Conservation (phyloP, 495 filamentous ascomycete species). For the Xylaria intraflava region DNA sequence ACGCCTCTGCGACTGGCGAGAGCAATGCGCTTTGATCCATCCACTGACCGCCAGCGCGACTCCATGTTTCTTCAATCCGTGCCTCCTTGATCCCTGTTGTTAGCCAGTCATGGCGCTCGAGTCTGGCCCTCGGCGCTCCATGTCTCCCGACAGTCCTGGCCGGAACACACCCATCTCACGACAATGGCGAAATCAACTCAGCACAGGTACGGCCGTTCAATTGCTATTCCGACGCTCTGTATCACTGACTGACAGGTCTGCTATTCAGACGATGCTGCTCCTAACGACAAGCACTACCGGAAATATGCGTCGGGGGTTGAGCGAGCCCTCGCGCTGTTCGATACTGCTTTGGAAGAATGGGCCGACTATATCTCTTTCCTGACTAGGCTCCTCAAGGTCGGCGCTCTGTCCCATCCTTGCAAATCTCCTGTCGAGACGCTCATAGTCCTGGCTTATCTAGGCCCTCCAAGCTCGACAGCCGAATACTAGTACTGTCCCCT, state of each 20-base stretch:
- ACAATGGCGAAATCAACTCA: conserved; percentile 50
- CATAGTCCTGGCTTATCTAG: conserved; percentile 38
- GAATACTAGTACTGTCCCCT: conserved; percentile 64
- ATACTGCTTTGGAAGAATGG: conserved; percentile 94
- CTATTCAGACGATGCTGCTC: conserved; percentile 53
- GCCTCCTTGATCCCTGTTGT: conserved; percentile 22
- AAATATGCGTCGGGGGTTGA: conserved; percentile 87
- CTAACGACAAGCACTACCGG: conserved; percentile 86
- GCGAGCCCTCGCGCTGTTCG: conserved; percentile 81
- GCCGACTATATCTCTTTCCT: conserved; percentile 98
- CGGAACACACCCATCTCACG: conserved; percentile 62
- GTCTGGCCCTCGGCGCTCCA: conserved; percentile 56
- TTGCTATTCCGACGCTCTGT: background rate
- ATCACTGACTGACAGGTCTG: conserved; percentile 11
- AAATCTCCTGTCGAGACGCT: conserved; percentile 7
- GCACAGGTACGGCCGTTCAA: conserved; percentile 33
- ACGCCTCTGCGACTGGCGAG: conserved; percentile 10
- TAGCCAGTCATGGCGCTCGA: conserved; percentile 61
- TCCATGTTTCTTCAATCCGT: conserved; percentile 22
- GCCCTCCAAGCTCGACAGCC: conserved; percentile 81
- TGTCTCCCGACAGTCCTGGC: conserved; percentile 71
- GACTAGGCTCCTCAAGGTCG: conserved; percentile 80
- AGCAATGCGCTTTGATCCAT: conserved; percentile 21
- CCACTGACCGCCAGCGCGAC: conserved; percentile 16
- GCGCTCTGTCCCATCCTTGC: background rate